Evolutionary conservation across 306 rosid genomes (phyloP).

Genomic region (Lathyrus tuberosus): DNA sequence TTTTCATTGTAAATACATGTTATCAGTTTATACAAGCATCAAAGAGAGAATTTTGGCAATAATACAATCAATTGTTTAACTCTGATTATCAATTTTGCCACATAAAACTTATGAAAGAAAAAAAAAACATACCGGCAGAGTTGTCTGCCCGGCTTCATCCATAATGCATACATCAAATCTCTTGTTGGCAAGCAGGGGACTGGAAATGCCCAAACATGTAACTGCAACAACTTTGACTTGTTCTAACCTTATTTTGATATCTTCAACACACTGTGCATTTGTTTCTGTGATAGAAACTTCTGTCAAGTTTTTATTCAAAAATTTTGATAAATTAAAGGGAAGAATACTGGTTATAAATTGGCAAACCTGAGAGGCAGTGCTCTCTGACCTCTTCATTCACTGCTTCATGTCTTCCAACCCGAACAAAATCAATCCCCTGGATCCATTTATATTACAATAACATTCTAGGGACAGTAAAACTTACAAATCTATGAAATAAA

Average conservation of each 20-base stretch:
- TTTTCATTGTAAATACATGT: not conserved
- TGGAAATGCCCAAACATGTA: constrained; percentile 83
- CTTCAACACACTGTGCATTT: constrained; percentile 62
- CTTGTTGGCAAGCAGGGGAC: constrained; percentile 77
- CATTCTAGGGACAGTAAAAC: constrained; percentile 11
- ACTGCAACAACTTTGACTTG: constrained; percentile 94
- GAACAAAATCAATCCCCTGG: constrained; percentile 83
- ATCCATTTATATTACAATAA: constrained; percentile 41
- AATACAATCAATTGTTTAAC: not conserved
- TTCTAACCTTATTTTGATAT: constrained; percentile 66
- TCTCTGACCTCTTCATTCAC: constrained; percentile 81
- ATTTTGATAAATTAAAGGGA: constrained; percentile 27
- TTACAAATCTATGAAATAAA: constrained; percentile 3
- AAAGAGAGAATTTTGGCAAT: constrained; percentile 7
- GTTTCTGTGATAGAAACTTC: constrained; percentile 50
- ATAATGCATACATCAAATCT: constrained; percentile 93
- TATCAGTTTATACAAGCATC: constrained; percentile 11
- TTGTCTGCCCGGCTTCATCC: constrained; percentile 99
- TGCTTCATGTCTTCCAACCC: constrained; percentile 81
- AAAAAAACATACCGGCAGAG: constrained; percentile 75
- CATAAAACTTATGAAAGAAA: constrained; percentile 31
- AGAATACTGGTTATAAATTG: constrained; percentile 26
- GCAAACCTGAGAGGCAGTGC: constrained; percentile 82
- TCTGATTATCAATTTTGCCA: not conserved
- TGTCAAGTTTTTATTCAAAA: constrained; percentile 36